Conservation (phyloP, 2,329 filamentous ascomycete species). For the Ceratocystis cubensis region DNA sequence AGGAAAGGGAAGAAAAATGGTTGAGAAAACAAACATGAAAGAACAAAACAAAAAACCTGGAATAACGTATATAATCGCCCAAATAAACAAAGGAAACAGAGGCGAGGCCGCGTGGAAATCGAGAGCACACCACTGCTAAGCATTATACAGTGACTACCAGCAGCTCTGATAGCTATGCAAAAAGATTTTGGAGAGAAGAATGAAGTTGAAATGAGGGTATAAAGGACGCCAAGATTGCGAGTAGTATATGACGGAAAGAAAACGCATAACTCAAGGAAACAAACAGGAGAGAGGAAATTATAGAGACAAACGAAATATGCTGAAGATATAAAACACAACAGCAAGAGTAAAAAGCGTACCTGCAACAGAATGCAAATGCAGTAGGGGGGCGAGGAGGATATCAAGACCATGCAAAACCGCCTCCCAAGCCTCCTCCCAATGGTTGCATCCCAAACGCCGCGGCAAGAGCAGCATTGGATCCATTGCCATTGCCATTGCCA, state of each 20-base stretch:
- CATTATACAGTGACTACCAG: background rate
- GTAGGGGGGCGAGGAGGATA: background rate
- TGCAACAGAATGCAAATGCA: background rate
- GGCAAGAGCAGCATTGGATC: background rate
- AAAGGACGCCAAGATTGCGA: background rate
- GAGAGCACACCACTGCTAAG: too few relatives aligned
- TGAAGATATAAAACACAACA: background rate
- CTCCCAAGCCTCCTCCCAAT: constrained; percentile 9
- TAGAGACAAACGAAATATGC: background rate
- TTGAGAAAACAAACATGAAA: background rate
- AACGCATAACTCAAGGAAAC: constrained; percentile 4
- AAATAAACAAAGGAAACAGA: background rate
- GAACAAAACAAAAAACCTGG: background rate
- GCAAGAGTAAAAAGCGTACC: too few relatives aligned
- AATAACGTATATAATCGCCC: background rate
- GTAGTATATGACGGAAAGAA: background rate
- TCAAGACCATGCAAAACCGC: constrained; percentile 1
- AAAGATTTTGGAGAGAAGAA: background rate
- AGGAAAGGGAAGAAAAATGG: background rate
- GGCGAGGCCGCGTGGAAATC: background rate
- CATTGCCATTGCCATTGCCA: background rate
- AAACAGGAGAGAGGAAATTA: background rate
- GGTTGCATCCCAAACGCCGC: constrained; percentile 9
- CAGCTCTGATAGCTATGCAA: background rate
- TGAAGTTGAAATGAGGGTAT: background rate